Percentiles rank a stretch among this genome's conserved stretches.
Conservation (phyloP, 1,139 yeast genomes). For the Zygotorulaspora mrakii region DNA sequence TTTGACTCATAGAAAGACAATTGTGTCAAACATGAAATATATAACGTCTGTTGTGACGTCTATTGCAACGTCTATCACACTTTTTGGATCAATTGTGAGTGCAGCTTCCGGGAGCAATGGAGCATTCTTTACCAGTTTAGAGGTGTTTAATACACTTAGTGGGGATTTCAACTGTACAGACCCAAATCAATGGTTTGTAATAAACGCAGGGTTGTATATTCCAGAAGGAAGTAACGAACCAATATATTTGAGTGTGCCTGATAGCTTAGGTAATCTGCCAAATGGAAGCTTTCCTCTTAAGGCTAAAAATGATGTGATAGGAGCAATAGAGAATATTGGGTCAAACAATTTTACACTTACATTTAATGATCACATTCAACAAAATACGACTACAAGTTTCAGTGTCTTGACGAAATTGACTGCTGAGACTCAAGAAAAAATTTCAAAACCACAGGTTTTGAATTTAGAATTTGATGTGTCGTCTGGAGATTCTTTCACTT, state of each 20-base stretch:
- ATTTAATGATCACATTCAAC: constrained; percentile 12
- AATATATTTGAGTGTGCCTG: constrained; percentile 28
- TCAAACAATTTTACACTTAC: constrained; percentile 27
- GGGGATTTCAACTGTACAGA: constrained; percentile 25
- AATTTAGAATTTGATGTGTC: constrained; percentile 26
- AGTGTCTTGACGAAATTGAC: constrained; percentile 27
- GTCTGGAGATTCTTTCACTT: constrained; percentile 19
- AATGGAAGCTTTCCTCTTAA: constrained; percentile 20
- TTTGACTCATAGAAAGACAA: no score
- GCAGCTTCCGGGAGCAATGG: constrained; percentile 8
- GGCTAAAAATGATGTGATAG: constrained; percentile 21
- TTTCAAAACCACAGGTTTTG: constrained; percentile 19
- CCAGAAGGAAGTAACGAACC: constrained; percentile 21
- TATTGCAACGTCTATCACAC: background rate
- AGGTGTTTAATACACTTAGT: constrained; percentile 26
- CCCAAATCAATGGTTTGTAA: constrained; percentile 29
- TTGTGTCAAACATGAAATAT: background rate
- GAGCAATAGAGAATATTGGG: constrained; percentile 19
- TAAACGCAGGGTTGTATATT: constrained; percentile 27
- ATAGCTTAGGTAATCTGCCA: constrained; percentile 24
- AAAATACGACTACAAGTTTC: constrained; percentile 24
- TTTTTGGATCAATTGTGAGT: constrained; percentile 3
- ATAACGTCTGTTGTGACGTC: background rate
- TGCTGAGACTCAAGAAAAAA: constrained; percentile 15
- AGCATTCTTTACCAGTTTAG: constrained; percentile 23